Base-by-base conservation (phyloP, 805 yeast genomes). In the Candida palmyrensis region DNA sequence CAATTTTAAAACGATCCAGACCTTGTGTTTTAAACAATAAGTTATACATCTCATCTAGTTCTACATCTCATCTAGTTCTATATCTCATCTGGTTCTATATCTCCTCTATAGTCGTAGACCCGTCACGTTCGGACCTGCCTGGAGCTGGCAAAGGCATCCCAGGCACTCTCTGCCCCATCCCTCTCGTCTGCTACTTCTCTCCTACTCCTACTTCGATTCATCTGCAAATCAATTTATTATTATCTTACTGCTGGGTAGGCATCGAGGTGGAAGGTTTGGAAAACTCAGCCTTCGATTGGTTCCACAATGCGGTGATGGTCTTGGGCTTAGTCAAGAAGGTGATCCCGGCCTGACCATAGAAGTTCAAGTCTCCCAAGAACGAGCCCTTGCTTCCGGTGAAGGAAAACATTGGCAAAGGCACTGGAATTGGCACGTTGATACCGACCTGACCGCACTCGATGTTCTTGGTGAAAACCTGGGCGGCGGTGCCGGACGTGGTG, bases 361-460 rank as follows among this genome's bases (percentile, higher is more conserved):
- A 81, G 66, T 82, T 82, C 68, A 82, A 71, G 52, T 82, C 88
- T 22, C 89, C 89, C 44, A 80, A 66, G 73, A 82, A 80, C 5
- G 85, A 78, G 24, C 77, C 82, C 61, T 79, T 79, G 56, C 75
- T 75, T 18, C 89, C 89, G 9, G 89, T 82, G 64, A 81, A 81
- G 3, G 85, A 77, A 58, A 81, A 81, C 84, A 82, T 78, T 39
- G 89, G 88, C 54, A 82, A 63, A 31, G 89, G 89, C 13, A 81
- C 89, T 4, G 89, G 89, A 40, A 81, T 82, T 11, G 89, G 88
- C 23, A 81, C 86, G 48, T 81, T 81, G 45, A 81, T 68, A 36
- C 89, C 89, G 32, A 81, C 83, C 58, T 81, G 88, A 20, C 89
- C 89, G 36, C 80, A 77, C 38, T 79, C 82, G 41, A 80, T 74